These are phyloP conservation scores for Mrakiaceae sp. DNA, from an alignment of 1,284 basidiomycete genomes.

Conservation along the genomic window DNA sequence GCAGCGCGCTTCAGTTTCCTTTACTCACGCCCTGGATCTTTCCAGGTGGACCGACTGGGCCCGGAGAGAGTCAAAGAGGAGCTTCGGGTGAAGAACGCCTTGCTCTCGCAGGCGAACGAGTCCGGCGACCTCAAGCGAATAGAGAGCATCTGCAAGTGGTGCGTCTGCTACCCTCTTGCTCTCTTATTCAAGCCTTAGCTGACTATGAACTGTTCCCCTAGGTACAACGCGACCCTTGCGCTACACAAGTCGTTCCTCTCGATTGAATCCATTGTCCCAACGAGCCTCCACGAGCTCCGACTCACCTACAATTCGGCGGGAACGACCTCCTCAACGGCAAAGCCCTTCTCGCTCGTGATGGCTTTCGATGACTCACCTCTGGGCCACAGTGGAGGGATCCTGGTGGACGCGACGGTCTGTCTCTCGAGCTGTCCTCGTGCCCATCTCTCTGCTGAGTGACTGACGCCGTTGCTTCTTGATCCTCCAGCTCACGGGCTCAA, in stretches of 20 bases:
- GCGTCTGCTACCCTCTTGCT: conserved; percentile 19
- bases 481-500: conserved; percentile 28
- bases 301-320: conserved; percentile 45
- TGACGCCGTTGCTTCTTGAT: not conserved
- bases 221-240: conserved; percentile 5
- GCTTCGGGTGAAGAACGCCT: conserved; percentile 45
- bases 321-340: not conserved
- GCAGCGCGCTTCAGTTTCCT: not conserved
- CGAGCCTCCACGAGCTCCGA: conserved; percentile 60
- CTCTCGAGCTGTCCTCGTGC: not conserved
- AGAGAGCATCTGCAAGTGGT: conserved; percentile 59
- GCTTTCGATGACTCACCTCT: conserved; percentile 25
- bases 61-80: conserved; percentile 57
- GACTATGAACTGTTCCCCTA: not conserved
- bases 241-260: conserved; percentile 25
- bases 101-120: conserved; percentile 40
- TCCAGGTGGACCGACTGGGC: conserved; percentile 48
- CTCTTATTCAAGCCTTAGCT: not conserved
- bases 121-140: conserved; percentile 55
- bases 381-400: conserved; percentile 4
- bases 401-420: conserved; percentile 29
- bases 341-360: conserved; percentile 24
- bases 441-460: not conserved
- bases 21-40: not conserved
- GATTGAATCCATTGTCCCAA: conserved; percentile 47